Evolutionary conservation across 805 yeast species (phyloP).

Genomic region (Candida maesae): DNA sequence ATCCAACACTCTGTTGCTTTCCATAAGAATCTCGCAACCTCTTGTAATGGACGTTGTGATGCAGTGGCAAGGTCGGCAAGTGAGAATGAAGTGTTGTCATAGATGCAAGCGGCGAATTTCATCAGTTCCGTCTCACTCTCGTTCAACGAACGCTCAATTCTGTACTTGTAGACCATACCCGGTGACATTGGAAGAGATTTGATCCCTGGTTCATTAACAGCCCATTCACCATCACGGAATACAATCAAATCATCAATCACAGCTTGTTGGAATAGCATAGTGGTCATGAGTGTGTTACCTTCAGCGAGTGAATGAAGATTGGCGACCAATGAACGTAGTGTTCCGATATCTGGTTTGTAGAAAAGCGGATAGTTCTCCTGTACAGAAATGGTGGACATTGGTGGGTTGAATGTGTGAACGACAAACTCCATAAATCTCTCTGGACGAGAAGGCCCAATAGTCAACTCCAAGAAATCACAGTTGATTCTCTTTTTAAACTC

Average conservation of each 20-base stretch:
- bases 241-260: not conserved
- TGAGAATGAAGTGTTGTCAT: slow-evolving; percentile 33
- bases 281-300: slow-evolving; percentile 4
- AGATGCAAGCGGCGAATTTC: slow-evolving; percentile 41
- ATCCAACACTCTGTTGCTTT: slow-evolving; percentile 32
- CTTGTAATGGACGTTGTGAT: slow-evolving; percentile 31
- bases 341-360: not conserved
- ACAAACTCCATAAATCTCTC: not conserved
- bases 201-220: not conserved
- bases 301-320: not conserved
- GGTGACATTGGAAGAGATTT: not conserved
- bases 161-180: slow-evolving; percentile 12
- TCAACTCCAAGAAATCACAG: slow-evolving; percentile 18
- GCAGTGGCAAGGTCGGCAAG: slow-evolving; percentile 36
- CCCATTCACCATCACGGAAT: not conserved
- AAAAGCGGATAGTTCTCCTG: slow-evolving; percentile 8
- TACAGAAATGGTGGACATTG: not conserved
- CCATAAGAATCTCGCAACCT: slow-evolving; percentile 32
- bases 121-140: slow-evolving; percentile 27
- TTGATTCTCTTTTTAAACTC: slow-evolving; percentile 20
- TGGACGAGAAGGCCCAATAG: slow-evolving; percentile 2
- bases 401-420: slow-evolving; percentile 4
- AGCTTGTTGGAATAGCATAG: slow-evolving; percentile 1
- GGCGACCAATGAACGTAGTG: not conserved
- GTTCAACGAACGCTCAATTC: slow-evolving; percentile 21